Evolutionary conservation across 148 eudicot genomes (phyloP).

Genomic region (Polygonum maritimum): DNA sequence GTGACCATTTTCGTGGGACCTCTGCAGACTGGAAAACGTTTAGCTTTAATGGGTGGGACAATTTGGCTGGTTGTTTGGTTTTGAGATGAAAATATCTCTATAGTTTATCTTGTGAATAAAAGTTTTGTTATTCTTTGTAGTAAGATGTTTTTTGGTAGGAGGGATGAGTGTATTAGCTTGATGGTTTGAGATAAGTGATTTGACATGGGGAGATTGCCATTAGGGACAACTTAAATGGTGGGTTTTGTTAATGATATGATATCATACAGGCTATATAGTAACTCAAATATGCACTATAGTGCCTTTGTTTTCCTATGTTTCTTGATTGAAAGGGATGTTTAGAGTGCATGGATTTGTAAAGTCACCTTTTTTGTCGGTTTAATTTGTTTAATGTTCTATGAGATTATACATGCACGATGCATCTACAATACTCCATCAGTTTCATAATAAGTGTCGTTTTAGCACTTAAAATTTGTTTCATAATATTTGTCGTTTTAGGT

Average conservation of each 20-base stretch:
- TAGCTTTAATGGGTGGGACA: too few species aligned
- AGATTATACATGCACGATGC: too few species aligned
- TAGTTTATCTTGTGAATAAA: background rate
- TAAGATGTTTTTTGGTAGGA: background rate
- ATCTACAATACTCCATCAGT: too few species aligned
- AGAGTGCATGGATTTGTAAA: background rate
- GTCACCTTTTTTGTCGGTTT: background rate
- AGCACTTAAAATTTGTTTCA: too few species aligned
- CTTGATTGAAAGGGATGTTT: background rate
- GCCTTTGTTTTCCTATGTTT: background rate
- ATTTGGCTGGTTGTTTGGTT: background rate
- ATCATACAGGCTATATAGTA: background rate
- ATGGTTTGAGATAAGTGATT: background rate
- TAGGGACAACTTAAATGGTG: background rate
- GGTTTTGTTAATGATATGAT: background rate
- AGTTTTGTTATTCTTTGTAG: background rate
- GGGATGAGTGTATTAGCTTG: background rate
- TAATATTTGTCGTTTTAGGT: too few species aligned
- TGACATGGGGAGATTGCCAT: background rate
- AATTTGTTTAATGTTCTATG: background rate
- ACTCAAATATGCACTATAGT: background rate
- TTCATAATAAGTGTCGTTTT: too few species aligned
- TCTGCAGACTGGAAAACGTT: background rate
- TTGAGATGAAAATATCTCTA: background rate
- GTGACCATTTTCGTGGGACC: conserved; percentile 6